Base-by-base conservation (phyloP, 108 stramenopile genomes). In the Conticribra weissflogii region DNA sequence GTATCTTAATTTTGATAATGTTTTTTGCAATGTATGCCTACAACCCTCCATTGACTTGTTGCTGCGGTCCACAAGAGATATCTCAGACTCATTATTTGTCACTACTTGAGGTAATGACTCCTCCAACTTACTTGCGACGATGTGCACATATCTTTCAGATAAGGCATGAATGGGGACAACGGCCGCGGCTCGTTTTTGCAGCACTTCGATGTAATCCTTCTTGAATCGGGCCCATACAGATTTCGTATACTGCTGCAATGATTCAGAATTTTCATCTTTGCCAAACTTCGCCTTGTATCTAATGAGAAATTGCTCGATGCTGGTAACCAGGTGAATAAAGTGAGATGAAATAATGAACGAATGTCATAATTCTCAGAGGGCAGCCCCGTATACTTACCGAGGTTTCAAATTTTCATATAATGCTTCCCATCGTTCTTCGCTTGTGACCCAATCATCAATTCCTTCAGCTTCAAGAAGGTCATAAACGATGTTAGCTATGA, bases 401-500 rank as follows among this genome's bases (percentile, higher is more conserved):
- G 61, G 61, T 18, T 62, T 62, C 7, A 21, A 30, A n/a, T 3
- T 46, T 27, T 12, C 21, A 27, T n/a, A 44, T 14, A 62, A 46
- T 28, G 61, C 61, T 47, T 49, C 47, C 61, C 61, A 62, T 25
- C 61, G 61, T 9, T 45, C 1, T 24, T 62, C 30, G 48, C 61
- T 62, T 8, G 61, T 62, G 1, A 62, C 46, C 61, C 61, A 62
- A 62, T 27, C 18, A 4, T 47, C 61, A 44, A 44, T 48, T 49
- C 61, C 61, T 28, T 62, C 61, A 15, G 61, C 61, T 49, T 62
- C 61, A 29, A 62, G 61, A 27, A 49, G 61, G 7, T 62, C 61
- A 47, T 62, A 62, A 3, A 49, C 61, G n/a, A 48, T 62, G 25
- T 27, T 62, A 30, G 47, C 46, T 0, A 62, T 62, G 61, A 48